A percentile compares a stretch with the other conserved stretches of the same genome.
Conservation (phyloP, 2,329 filamentous ascomycete species). For the Penicillium glabrum region DNA sequence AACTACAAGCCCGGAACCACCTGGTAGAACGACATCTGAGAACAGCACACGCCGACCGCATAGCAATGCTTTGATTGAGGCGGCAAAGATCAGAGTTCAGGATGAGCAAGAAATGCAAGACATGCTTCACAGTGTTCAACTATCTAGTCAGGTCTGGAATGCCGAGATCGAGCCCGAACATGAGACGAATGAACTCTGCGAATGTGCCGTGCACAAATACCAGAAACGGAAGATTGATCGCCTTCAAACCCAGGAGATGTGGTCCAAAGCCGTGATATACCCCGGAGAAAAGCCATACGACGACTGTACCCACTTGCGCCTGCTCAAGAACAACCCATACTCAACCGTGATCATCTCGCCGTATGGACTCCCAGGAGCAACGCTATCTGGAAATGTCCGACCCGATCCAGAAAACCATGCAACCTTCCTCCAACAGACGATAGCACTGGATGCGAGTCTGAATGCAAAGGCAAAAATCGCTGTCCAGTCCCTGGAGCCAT, state of each 20-base stretch:
- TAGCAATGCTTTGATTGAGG: neutral
- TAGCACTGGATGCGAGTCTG: neutral
- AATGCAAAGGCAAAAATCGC: neutral
- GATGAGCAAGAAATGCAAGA: slow-evolving; percentile 47
- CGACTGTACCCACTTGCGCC: slow-evolving; percentile 17
- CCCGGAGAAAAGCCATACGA: slow-evolving; percentile 37
- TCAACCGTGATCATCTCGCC: slow-evolving; percentile 21
- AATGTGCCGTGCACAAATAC: slow-evolving; percentile 45
- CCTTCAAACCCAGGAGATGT: slow-evolving; percentile 40
- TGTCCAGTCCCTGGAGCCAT: neutral
- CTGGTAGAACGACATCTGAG: neutral
- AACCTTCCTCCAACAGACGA: neutral
- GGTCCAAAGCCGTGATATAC: slow-evolving; percentile 50
- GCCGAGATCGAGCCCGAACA: slow-evolving; percentile 51
- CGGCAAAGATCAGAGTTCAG: neutral
- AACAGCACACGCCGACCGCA: neutral
- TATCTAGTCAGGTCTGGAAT: slow-evolving; percentile 45
- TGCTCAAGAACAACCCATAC: slow-evolving; percentile 33
- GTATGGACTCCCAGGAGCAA: slow-evolving; percentile 6
- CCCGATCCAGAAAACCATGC: slow-evolving; percentile 16
- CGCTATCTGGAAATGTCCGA: slow-evolving; percentile 9
- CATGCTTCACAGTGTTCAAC: slow-evolving; percentile 42
- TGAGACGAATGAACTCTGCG: slow-evolving; percentile 40
- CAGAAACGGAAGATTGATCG: slow-evolving; percentile 37
- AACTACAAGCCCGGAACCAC: neutral